phyloP scores from a whole-genome alignment of 1,139 yeast species.

The Sugiyamaella pinicola region DNA sequence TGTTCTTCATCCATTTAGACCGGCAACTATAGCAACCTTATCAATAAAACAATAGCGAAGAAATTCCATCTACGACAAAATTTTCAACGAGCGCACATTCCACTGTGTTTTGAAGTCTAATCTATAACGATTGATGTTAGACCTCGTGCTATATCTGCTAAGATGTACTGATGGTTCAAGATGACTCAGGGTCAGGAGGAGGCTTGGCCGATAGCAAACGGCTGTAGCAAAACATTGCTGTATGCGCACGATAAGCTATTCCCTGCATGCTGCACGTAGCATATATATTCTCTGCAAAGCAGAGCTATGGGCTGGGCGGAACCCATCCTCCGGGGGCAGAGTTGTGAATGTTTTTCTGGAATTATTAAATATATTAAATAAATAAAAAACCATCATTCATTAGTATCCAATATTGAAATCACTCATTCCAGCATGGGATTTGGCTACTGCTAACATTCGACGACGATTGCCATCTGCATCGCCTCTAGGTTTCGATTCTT shows the following conservation, averaged over 20 bases:
- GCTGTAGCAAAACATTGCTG: too few species aligned
- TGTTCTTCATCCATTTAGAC: background rate
- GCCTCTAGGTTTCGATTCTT: constrained; percentile 12
- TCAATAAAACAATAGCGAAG: background rate
- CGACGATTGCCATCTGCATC: constrained; percentile 42
- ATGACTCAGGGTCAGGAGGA: background rate
- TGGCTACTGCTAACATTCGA: constrained; percentile 81
- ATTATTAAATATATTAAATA: constrained; percentile 1
- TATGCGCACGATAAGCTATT: background rate
- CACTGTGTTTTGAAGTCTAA: too few species aligned
- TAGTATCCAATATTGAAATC: constrained; percentile 68
- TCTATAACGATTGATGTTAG: too few species aligned
- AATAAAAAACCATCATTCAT: constrained; percentile 9
- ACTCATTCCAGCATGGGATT: constrained; percentile 63
- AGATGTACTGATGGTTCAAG: background rate
- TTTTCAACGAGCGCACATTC: too few species aligned
- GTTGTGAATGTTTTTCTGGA: too few species aligned
- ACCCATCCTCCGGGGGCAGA: background rate
- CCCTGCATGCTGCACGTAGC: background rate
- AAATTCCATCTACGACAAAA: background rate
- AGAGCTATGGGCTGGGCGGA: background rate
- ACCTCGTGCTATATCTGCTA: too few species aligned
- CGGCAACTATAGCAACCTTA: background rate
- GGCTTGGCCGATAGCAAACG: too few species aligned
- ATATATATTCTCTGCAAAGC: background rate